A percentile compares a stretch with the other conserved stretches of the same genome.
These are phyloP conservation scores for Cadophora sp. DNA, from an alignment of 2,329 filamentous ascomycete genomes.

Conservation along the genomic window DNA sequence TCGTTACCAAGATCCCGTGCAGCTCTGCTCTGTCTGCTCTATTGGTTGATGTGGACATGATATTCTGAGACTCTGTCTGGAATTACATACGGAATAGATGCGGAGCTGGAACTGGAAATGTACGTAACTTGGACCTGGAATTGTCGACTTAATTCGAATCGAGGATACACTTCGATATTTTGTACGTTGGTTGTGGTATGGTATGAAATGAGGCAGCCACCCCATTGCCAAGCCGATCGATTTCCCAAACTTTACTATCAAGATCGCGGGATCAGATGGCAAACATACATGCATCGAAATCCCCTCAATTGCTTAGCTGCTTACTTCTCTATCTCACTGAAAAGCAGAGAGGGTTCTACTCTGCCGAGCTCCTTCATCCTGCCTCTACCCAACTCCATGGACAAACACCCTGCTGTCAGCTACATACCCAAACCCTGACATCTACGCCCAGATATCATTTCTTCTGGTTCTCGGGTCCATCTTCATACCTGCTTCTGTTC, in stretches of 20 bases:
- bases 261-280: not conserved
- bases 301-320: no score
- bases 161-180: not conserved
- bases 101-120: not conserved
- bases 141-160: not conserved
- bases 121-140: not conserved
- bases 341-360: no score
- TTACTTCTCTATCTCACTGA: no score
- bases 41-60: not conserved
- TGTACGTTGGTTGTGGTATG: not conserved
- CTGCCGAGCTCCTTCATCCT: no score
- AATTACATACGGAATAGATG: no score
- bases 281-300: no score
- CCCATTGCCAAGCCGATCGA: not conserved
- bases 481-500: not conserved
- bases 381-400: no score
- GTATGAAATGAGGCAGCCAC: not conserved
- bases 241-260: not conserved
- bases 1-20: slow-evolving; percentile 1
- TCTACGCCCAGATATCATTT: not conserved
- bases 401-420: no score
- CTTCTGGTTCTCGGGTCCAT: not conserved
- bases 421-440: no score
- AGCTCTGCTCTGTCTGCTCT: not conserved
- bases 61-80: not conserved